Percentiles rank a stretch among this genome's conserved stretches.
phyloP scores from a whole-genome alignment of 1,139 yeast species.

The Suhomyces terraborum region DNA sequence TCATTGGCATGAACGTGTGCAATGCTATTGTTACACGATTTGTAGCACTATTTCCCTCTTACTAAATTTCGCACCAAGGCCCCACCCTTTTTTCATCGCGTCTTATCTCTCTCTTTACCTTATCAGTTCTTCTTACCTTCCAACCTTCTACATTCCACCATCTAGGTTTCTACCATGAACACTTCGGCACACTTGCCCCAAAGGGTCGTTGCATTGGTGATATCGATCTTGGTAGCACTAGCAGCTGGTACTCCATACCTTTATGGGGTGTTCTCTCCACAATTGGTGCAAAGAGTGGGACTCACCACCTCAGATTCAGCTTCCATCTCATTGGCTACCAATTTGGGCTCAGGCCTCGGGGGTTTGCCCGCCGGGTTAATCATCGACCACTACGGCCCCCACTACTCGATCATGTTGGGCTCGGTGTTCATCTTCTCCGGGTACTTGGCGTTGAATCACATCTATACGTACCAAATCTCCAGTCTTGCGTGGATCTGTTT shows the following conservation, averaged over 20 bases:
- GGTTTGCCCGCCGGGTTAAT: conserved; percentile 70
- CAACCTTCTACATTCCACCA: no score
- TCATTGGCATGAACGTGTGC: no score
- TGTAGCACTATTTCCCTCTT: no score
- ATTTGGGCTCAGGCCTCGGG: conserved; percentile 65
- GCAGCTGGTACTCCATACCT: conserved; percentile 72
- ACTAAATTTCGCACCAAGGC: no score
- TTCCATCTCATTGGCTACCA: conserved; percentile 59
- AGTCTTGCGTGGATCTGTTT: conserved; percentile 34
- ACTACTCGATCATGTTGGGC: conserved; percentile 53
- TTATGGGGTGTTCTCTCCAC: conserved; percentile 74
- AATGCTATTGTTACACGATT: no score
- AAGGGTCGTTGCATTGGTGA: conserved; percentile 19
- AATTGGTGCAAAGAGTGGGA: conserved; percentile 56
- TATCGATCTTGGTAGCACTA: conserved; percentile 38
- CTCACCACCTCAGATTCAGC: conserved; percentile 65
- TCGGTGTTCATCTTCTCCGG: conserved; percentile 50
- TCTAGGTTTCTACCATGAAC: neutral
- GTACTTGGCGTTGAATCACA: conserved; percentile 35
- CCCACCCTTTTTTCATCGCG: no score
- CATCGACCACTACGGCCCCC: conserved; percentile 63
- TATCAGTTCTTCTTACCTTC: no score
- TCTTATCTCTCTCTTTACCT: neutral
- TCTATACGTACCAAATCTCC: conserved; percentile 29
- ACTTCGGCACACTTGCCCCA: conserved; percentile 14